phyloP scores from a whole-genome alignment of 495 filamentous ascomycete genomes.

The Xylaria curta region DNA sequence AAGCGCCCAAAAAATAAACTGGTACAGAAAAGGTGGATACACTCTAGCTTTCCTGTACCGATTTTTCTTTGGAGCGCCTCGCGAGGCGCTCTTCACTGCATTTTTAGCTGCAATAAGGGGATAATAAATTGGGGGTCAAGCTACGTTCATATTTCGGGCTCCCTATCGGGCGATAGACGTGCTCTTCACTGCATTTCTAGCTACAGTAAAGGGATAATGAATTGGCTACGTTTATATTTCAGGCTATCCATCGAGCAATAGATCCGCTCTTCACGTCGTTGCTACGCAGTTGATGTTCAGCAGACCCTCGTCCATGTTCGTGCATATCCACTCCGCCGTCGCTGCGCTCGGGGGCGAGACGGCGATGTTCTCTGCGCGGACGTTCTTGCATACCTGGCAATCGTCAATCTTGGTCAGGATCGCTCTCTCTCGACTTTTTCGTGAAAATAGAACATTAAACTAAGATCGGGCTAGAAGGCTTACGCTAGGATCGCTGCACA shows the following conservation, averaged over 20 bases:
- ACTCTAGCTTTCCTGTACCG: too few species aligned
- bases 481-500: slow-evolving; percentile 58
- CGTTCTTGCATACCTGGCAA: slow-evolving; percentile 53
- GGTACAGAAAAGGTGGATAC: too few species aligned
- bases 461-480: neutral
- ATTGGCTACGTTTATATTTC: too few species aligned
- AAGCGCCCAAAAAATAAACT: too few species aligned
- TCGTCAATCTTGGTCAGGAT: neutral
- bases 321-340: slow-evolving; percentile 56
- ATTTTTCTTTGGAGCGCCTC: too few species aligned
- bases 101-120: too few species aligned
- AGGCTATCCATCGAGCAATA: too few species aligned
- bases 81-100: too few species aligned
- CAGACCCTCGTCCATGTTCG: slow-evolving; percentile 54
- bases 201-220: neutral
- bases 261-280: neutral
- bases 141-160: too few species aligned
- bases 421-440: too few species aligned
- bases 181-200: neutral
- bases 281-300: slow-evolving; percentile 51
- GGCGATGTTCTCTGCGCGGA: slow-evolving; percentile 55
- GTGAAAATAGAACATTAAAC: neutral
- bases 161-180: too few species aligned
- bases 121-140: too few species aligned
- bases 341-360: slow-evolving; percentile 58